Evolutionary conservation across 1,284 basidiomycete genomes (phyloP).

Genomic region (Tremellales sp.): DNA sequence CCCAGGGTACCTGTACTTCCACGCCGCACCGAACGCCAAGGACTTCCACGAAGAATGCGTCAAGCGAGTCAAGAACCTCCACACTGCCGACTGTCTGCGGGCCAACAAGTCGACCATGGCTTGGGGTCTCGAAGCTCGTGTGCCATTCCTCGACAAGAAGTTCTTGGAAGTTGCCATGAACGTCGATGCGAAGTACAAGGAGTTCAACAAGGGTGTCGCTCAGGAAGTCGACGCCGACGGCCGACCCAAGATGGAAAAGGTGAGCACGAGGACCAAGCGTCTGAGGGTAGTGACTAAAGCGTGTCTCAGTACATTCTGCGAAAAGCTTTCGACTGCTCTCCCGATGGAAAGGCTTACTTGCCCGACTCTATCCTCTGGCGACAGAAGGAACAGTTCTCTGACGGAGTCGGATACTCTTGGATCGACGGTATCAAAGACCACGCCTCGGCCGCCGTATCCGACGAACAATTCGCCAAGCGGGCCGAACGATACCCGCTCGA

Average conservation of each 20-base stretch:
- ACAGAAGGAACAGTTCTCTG: constrained; percentile 99
- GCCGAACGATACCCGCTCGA: constrained; percentile 73
- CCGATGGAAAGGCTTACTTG: constrained; percentile 82
- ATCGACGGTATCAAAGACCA: constrained; percentile 98
- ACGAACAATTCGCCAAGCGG: constrained; percentile 74
- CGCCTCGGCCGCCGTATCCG: constrained; percentile 68
- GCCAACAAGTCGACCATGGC: constrained; percentile 95
- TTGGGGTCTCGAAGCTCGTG: constrained; percentile 98
- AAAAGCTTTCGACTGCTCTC: constrained; percentile 90
- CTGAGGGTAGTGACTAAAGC: background rate
- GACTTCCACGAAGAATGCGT: constrained; percentile 97
- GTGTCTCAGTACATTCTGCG: constrained; percentile 78
- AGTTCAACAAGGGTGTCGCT: constrained; percentile 76
- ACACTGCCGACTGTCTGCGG: constrained; percentile 94
- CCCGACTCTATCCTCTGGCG: constrained; percentile 95
- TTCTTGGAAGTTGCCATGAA: constrained; percentile 95
- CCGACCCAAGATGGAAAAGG: constrained; percentile 89
- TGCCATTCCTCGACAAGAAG: constrained; percentile 96
- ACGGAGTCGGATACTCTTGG: constrained; percentile 99
- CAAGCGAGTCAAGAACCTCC: constrained; percentile 93
- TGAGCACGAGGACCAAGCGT: constrained; percentile 34
- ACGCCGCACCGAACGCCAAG: constrained; percentile 83
- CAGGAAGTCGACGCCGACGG: constrained; percentile 82
- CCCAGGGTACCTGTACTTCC: constrained; percentile 96
- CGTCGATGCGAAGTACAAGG: constrained; percentile 81